These are phyloP conservation scores for Diplodia mutila DNA, from an alignment of 2,329 filamentous ascomycete species.

Conservation along the genomic window DNA sequence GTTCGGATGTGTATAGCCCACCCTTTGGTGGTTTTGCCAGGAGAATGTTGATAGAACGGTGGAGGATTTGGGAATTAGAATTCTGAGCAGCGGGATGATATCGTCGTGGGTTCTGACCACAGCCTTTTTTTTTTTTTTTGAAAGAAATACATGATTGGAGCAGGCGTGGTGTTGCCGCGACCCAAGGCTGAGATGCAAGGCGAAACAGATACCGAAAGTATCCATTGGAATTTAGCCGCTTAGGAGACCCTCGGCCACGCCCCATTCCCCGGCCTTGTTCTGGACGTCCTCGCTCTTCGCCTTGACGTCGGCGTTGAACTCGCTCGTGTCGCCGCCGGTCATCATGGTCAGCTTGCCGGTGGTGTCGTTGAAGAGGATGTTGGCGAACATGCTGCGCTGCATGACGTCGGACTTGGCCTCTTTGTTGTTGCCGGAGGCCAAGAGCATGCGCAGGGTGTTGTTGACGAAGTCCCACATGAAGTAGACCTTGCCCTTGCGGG, in stretches of 20 bases:
- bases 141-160: not conserved
- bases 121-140: too few species aligned
- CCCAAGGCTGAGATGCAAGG: not conserved
- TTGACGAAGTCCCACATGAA: conserved; percentile 23
- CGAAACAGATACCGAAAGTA: not conserved
- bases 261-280: conserved; percentile 6
- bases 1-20: too few species aligned
- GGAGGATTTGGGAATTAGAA: not conserved
- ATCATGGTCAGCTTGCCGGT: conserved; percentile 17
- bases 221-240: not conserved
- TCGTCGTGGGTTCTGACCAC: too few species aligned
- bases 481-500: conserved; percentile 9
- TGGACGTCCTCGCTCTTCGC: conserved; percentile 1
- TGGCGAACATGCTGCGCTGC: conserved; percentile 22
- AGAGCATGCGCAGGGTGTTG: conserved; percentile 16
- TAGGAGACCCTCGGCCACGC: conserved; percentile 8
- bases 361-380: conserved; percentile 21
- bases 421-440: not conserved
- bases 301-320: conserved; percentile 18
- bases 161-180: not conserved
- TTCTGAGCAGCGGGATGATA: too few species aligned
- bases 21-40: too few species aligned
- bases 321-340: conserved; percentile 6
- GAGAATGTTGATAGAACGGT: too few species aligned
- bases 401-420: conserved; percentile 18